phyloP scores from a whole-genome alignment of 768 basidiomycete species.

The Tulasnella calospora region DNA sequence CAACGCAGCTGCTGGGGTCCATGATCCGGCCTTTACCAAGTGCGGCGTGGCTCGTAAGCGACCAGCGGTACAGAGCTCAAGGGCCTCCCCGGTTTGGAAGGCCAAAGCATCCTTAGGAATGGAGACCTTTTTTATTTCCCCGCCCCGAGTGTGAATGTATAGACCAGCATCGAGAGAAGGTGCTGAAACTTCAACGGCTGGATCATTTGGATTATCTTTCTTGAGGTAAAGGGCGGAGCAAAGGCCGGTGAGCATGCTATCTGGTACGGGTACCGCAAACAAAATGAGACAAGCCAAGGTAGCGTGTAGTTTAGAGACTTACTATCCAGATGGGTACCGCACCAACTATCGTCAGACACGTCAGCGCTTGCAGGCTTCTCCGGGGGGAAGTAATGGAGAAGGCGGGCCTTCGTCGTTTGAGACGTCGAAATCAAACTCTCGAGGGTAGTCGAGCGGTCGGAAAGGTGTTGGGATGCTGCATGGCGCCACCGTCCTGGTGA shows the following conservation, averaged over 20 bases:
- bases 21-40: slow-evolving; percentile 72
- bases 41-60: slow-evolving; percentile 89
- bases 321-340: slow-evolving; percentile 85
- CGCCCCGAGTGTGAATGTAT: slow-evolving; percentile 83
- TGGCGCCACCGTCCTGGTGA: slow-evolving; percentile 15
- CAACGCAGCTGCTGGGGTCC: slow-evolving; percentile 34
- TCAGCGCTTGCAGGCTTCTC: slow-evolving; percentile 47
- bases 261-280: slow-evolving; percentile 32
- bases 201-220: slow-evolving; percentile 31
- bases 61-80: slow-evolving; percentile 80
- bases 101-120: slow-evolving; percentile 84
- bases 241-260: slow-evolving; percentile 78
- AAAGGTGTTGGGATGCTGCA: slow-evolving; percentile 60
- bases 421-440: slow-evolving; percentile 66
- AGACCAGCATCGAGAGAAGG: slow-evolving; percentile 79
- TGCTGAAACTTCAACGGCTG: slow-evolving; percentile 50
- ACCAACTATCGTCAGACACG: slow-evolving; percentile 79
- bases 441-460: slow-evolving; percentile 63
- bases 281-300: not conserved
- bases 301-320: slow-evolving; percentile 40
- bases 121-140: slow-evolving; percentile 70
- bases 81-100: slow-evolving; percentile 95
- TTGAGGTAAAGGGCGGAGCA: slow-evolving; percentile 88
- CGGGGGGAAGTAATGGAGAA: slow-evolving; percentile 94
- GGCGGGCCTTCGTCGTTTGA: slow-evolving; percentile 82